Base-by-base conservation (phyloP, 2,329 filamentous ascomycete species). In the Trichoderma arundinaceum region DNA sequence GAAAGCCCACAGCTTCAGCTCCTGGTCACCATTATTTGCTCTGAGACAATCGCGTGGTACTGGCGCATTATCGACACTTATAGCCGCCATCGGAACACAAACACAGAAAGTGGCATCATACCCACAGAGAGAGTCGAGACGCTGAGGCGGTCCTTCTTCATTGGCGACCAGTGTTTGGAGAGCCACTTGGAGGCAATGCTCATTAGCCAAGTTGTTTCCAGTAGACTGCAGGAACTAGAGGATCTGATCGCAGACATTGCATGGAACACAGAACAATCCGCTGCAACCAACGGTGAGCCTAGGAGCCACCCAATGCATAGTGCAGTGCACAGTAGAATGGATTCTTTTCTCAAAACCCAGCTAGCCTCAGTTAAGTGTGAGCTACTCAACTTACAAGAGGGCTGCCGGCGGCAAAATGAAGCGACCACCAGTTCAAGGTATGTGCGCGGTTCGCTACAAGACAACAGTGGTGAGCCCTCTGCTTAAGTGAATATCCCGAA, bases 1-100 rank as follows among this genome's bases (percentile, higher is more conserved):
- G 17, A 13, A 56, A 56, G 35, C 19, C 38, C 53, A 9, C 38
- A 56, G 19, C 38, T 56, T 6, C 38, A 56, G 38, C 53, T 56
- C 12, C 53, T 56, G 9, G 38, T 56, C 19, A 56, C 53, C 1
- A 41, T 43, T 41, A 22, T 56, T 7, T 56, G 53, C 35, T 19
- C 53, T 9, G 38, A 56, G 53, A 19, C 53, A 35, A 56, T 56
- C 53, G 53, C 53, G 10, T 56, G 35, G 53, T 56, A 56, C 53
- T 56, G 38, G 53, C 53, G 53, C 5, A 56, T 56, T 32, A 56
- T 56, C 35, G 53, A 56, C 53, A 56, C 53, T 5, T 56, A 56
- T 43, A 43, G 38, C 53, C 53, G 35, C 38, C 43, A 28, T 35
- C 19, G 53, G 28, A 56, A 35, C 53, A 32, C 53, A 0, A 56